Percentiles rank a stretch among this genome's conserved stretches.
Conservation (phyloP, 257 asterid species). For the Henckelia pumila region DNA sequence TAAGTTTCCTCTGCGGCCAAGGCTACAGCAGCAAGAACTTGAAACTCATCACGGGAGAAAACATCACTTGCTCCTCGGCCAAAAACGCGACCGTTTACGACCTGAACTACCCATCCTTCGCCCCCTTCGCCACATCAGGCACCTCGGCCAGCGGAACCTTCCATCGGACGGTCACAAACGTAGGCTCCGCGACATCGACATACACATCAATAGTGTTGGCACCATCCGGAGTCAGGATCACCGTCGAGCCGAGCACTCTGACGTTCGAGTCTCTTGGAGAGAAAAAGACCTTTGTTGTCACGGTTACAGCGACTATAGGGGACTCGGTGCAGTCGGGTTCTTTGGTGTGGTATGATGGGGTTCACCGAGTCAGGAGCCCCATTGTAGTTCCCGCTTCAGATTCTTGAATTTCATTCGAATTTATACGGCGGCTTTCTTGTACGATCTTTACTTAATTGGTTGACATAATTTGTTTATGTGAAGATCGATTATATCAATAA, state of each 20-base stretch:
- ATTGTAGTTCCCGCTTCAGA: constrained; percentile 36
- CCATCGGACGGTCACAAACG: constrained; percentile 54
- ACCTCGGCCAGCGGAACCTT: constrained; percentile 28
- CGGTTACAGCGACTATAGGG: constrained; percentile 27
- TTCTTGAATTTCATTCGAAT: not conserved
- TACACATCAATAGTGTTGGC: constrained; percentile 35
- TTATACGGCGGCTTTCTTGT: no score
- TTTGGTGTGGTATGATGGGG: constrained; percentile 59
- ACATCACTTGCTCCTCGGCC: constrained; percentile 41
- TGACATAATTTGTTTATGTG: no score
- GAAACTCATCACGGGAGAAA: constrained; percentile 48
- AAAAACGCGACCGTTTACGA: constrained; percentile 50
- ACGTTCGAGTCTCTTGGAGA: constrained; percentile 43
- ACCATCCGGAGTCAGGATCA: constrained; percentile 28
- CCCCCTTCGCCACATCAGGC: constrained; percentile 28
- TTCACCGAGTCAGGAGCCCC: constrained; percentile 56
- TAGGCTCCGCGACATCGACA: constrained; percentile 51
- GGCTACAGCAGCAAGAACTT: constrained; percentile 50
- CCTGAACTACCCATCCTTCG: constrained; percentile 61
- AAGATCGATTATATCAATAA: not conserved
- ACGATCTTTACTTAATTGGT: not conserved
- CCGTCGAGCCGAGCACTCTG: constrained; percentile 38
- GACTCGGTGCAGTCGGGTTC: constrained; percentile 34
- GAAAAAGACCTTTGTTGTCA: constrained; percentile 35
- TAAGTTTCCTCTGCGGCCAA: constrained; percentile 68